Evolutionary conservation across 768 basidiomycete genomes (phyloP).

Genomic region (Xerocomellus chrysenteron): DNA sequence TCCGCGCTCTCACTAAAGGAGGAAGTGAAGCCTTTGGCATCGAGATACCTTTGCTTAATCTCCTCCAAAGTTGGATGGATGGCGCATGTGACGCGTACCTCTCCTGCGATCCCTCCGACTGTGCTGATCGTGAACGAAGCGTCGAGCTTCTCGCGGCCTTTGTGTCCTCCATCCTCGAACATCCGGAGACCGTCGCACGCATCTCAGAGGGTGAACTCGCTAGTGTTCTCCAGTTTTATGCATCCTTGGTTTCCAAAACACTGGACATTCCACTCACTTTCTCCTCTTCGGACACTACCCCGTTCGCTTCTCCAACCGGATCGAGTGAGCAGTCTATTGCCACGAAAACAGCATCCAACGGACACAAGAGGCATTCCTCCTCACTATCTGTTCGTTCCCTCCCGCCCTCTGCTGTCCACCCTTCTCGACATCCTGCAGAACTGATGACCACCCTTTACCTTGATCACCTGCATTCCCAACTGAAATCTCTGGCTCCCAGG

Average conservation of each 20-base stretch:
- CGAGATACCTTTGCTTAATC: constrained; percentile 53
- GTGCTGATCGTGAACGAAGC: constrained; percentile 61
- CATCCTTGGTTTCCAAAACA: constrained; percentile 53
- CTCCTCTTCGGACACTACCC: constrained; percentile 13
- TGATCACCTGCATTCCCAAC: constrained; percentile 57
- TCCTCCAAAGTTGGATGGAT: constrained; percentile 65
- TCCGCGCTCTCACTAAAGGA: constrained; percentile 59
- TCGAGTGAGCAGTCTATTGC: constrained; percentile 31
- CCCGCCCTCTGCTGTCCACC: constrained; percentile 33
- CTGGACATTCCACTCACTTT: constrained; percentile 36
- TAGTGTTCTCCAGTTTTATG: constrained; percentile 61
- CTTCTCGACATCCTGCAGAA: constrained; percentile 55
- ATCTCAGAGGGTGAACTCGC: constrained; percentile 58
- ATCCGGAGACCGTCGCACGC: constrained; percentile 54
- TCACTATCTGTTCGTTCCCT: constrained; percentile 52
- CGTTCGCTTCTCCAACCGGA: constrained; percentile 30
- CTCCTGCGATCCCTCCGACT: constrained; percentile 38
- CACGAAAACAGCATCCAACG: constrained; percentile 23
- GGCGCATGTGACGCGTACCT: constrained; percentile 57
- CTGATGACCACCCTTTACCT: constrained; percentile 64
- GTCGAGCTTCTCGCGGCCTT: constrained; percentile 60
- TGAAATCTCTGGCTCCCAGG: constrained; percentile 55
- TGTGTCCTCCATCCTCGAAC: constrained; percentile 50
- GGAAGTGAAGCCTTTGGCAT: constrained; percentile 64
- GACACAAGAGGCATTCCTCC: constrained; percentile 62